Conservation (phyloP, 106 monocot species). For the Dioscorea alata region DNA sequence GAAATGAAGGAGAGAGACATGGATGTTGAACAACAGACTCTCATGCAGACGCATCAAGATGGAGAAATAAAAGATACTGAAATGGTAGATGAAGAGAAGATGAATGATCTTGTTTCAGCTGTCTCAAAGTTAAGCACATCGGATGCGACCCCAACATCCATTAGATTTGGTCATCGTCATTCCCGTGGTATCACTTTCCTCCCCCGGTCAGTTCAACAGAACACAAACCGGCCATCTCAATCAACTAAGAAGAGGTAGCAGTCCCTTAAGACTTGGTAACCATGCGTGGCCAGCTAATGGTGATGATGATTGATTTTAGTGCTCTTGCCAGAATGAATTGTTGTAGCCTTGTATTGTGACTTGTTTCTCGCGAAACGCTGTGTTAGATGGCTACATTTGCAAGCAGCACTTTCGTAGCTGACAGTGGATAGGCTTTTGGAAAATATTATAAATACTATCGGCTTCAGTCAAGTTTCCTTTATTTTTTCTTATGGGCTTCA, state of each 20-base stretch:
- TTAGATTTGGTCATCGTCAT: conserved; percentile 73
- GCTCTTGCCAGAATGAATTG: too few species aligned
- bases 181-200: conserved; percentile 56
- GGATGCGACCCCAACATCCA: conserved; percentile 41
- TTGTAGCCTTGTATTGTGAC: too few species aligned
- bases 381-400: too few species aligned
- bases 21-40: conserved; percentile 32
- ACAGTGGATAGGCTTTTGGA: too few species aligned
- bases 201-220: conserved; percentile 54
- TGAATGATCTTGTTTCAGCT: conserved; percentile 67
- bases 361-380: too few species aligned
- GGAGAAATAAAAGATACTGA: conserved; percentile 12
- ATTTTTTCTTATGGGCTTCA: too few species aligned
- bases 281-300: too few species aligned
- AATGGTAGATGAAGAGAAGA: conserved; percentile 53
- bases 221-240: conserved; percentile 24
- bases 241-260: conserved; percentile 12
- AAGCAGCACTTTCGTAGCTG: too few species aligned
- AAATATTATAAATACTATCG: too few species aligned
- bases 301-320: too few species aligned
- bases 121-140: conserved; percentile 75
- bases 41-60: conserved; percentile 4
- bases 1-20: conserved; percentile 13
- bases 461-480: too few species aligned
- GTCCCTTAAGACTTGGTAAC: too few species aligned